Evolutionary conservation across 2,329 filamentous ascomycete genomes (phyloP).

Genomic region (Xylariaceae sp.): DNA sequence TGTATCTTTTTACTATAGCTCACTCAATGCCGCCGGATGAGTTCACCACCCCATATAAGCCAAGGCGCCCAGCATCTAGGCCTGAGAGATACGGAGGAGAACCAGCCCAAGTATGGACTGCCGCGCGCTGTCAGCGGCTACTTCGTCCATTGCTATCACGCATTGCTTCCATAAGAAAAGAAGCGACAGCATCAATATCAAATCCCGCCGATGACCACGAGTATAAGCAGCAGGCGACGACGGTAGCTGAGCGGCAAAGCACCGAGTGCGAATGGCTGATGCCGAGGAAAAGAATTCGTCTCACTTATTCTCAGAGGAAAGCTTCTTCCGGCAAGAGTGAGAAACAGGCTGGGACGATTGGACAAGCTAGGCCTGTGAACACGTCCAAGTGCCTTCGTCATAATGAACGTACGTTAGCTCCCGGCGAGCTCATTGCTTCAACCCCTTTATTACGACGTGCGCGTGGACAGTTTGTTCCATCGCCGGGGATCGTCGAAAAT

Average conservation of each 20-base stretch:
- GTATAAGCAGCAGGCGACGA: conserved; percentile 6
- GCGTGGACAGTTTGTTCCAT: conserved; percentile 29
- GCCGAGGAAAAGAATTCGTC: conserved; percentile 34
- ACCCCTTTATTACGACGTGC: conserved; percentile 37
- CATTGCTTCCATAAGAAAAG: conserved; percentile 44
- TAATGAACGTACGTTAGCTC: conserved; percentile 11
- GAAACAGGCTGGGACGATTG: not conserved
- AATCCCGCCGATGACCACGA: conserved; percentile 1
- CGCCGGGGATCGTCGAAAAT: conserved; percentile 14
- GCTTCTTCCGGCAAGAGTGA: not conserved
- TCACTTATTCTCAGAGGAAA: conserved; percentile 36
- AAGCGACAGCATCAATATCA: conserved; percentile 25
- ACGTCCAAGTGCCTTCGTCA: conserved; percentile 20
- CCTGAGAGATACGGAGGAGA: conserved; percentile 19
- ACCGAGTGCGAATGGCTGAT: conserved; percentile 28
- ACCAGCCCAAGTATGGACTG: conserved; percentile 41
- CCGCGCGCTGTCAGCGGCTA: conserved; percentile 47
- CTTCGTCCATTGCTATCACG: conserved; percentile 47
- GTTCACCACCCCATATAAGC: conserved; percentile 23
- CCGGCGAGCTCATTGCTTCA: conserved; percentile 31
- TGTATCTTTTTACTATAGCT: conserved; percentile 2
- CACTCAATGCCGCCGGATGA: conserved; percentile 23
- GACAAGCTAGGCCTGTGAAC: conserved; percentile 7
- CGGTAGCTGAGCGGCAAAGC: conserved; percentile 9
- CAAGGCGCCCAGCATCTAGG: conserved; percentile 23